These are phyloP conservation scores for Dendrobium chrysotoxum DNA, from an alignment of 106 monocot genomes.

Conservation along the genomic window DNA sequence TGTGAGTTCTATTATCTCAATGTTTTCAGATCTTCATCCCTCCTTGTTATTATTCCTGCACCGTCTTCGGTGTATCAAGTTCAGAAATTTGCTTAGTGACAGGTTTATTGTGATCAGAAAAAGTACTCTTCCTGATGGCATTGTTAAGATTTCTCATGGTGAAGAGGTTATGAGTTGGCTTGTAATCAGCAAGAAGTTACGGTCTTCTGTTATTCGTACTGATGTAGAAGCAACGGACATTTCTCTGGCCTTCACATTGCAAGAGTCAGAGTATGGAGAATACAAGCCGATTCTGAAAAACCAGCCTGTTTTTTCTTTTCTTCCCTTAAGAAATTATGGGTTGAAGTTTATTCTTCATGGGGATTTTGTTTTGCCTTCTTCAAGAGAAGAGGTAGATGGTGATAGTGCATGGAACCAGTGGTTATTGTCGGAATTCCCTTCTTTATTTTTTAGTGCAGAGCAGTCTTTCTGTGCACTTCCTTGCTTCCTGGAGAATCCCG, in stretches of 20 bases:
- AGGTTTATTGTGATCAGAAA: constrained; percentile 64
- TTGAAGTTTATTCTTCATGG: constrained; percentile 97
- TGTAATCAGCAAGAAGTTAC: constrained; percentile 60
- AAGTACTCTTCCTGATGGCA: constrained; percentile 60
- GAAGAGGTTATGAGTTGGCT: constrained; percentile 85
- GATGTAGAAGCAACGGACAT: constrained; percentile 90
- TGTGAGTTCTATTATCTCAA: constrained; percentile 53
- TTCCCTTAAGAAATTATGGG: constrained; percentile 90
- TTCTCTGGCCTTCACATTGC: constrained; percentile 81
- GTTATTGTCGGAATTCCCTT: constrained; percentile 87
- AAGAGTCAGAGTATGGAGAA: constrained; percentile 46
- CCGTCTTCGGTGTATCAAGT: constrained; percentile 75
- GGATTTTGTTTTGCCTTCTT: constrained; percentile 96
- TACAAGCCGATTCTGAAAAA: constrained; percentile 58
- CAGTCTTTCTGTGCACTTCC: constrained; percentile 67
- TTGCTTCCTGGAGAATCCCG: constrained; percentile 61
- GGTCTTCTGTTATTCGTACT: constrained; percentile 33
- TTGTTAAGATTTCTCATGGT: constrained; percentile 79
- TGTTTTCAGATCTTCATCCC: constrained; percentile 96
- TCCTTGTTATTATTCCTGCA: constrained; percentile 86
- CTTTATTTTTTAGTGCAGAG: constrained; percentile 67
- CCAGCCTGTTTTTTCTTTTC: constrained; percentile 98
- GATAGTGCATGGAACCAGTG: constrained; percentile 99
- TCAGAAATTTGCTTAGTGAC: constrained; percentile 60
- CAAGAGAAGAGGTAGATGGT: constrained; percentile 97